phyloP scores from a whole-genome alignment of 208 protist genomes.

The Wallacemonas sp. region DNA sequence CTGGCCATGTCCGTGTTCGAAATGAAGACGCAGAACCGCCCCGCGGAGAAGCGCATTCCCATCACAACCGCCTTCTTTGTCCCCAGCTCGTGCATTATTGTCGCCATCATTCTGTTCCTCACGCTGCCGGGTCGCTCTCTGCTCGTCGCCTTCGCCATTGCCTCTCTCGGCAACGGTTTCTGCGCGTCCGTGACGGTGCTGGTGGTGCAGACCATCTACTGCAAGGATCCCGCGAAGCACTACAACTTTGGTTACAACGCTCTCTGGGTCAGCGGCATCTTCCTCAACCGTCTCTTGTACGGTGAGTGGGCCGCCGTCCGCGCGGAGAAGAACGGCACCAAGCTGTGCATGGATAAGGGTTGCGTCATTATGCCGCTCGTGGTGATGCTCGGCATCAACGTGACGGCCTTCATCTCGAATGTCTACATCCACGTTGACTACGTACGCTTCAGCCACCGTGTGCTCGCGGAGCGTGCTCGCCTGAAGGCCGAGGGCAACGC shows the following conservation, averaged over 20 bases:
- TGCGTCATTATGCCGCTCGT: constrained; percentile 57
- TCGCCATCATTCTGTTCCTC: constrained; percentile 55
- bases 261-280: constrained; percentile 31
- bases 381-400: constrained; percentile 49
- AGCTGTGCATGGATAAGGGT: constrained; percentile 29
- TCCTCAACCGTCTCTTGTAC: constrained; percentile 72
- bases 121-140: constrained; percentile 34
- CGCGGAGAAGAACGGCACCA: constrained; percentile 41
- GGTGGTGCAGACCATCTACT: constrained; percentile 65
- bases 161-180: constrained; percentile 73
- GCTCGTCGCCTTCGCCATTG: constrained; percentile 40
- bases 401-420: constrained; percentile 34
- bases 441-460: constrained; percentile 24
- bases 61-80: constrained; percentile 67
- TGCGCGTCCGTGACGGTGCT: constrained; percentile 45
- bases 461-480: constrained; percentile 45
- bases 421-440: constrained; percentile 55
- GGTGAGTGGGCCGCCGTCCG: constrained; percentile 66
- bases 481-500: constrained; percentile 23
- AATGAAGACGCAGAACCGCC: constrained; percentile 39
- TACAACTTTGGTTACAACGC: constrained; percentile 64
- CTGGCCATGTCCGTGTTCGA: constrained; percentile 62
- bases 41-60: constrained; percentile 62
- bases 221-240: constrained; percentile 70
- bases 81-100: constrained; percentile 43